Conservation (phyloP, 2,329 filamentous ascomycete species). For the Bipolaris sorokiniana region DNA sequence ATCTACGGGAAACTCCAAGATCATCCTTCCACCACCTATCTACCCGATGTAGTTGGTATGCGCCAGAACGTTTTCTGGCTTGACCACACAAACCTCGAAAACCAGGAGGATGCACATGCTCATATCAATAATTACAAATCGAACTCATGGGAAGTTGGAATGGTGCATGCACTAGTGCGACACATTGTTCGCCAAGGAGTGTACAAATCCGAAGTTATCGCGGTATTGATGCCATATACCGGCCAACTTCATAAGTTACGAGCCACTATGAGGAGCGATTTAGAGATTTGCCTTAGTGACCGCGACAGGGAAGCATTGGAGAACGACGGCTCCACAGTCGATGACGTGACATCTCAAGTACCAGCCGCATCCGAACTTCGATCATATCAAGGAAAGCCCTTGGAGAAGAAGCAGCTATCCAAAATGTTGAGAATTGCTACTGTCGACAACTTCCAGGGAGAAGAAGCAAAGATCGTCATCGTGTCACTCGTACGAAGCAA, state of each 20-base stretch:
- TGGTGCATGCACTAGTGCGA: constrained; percentile 66
- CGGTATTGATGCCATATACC: constrained; percentile 71
- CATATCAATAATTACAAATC: constrained; percentile 54
- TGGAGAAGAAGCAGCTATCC: constrained; percentile 32
- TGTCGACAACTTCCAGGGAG: constrained; percentile 78
- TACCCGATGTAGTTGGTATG: constrained; percentile 62
- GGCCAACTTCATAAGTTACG: constrained; percentile 64
- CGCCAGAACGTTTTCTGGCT: constrained; percentile 65
- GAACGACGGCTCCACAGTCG: constrained; percentile 29
- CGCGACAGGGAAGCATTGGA: constrained; percentile 63
- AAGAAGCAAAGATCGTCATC: constrained; percentile 74
- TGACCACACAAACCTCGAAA: constrained; percentile 61
- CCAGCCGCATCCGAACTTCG: not conserved
- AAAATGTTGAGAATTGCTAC: constrained; percentile 59
- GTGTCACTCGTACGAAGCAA: constrained; percentile 77
- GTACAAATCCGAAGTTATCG: constrained; percentile 68
- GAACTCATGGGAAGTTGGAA: constrained; percentile 67
- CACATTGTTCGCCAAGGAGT: constrained; percentile 70
- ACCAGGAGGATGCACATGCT: constrained; percentile 13
- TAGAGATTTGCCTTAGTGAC: constrained; percentile 69
- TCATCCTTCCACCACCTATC: constrained; percentile 43
- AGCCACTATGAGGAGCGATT: constrained; percentile 53
- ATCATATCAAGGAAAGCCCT: constrained; percentile 16
- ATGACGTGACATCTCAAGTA: constrained; percentile 3
- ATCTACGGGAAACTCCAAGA: constrained; percentile 66